A percentile compares a stretch with the other conserved stretches of the same genome.
Conservation (phyloP, 2,329 filamentous ascomycete genomes). For the Clarireedia monteithiana region DNA sequence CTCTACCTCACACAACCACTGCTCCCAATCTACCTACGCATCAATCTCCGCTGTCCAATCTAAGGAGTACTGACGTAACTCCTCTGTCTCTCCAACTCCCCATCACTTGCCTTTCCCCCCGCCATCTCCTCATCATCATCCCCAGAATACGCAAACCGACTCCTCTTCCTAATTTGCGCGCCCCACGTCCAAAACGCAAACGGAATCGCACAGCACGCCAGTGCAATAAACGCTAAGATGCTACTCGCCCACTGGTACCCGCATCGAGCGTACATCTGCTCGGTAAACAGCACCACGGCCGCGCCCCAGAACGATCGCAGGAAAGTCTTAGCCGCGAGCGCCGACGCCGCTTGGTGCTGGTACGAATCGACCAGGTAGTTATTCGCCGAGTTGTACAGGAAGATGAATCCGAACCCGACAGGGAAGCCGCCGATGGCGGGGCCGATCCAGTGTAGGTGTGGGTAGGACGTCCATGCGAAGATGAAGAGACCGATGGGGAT, state of each 20-base stretch:
- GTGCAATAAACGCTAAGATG: constrained; percentile 63
- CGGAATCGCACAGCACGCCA: constrained; percentile 76
- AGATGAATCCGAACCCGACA: constrained; percentile 58
- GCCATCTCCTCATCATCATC: constrained; percentile 42
- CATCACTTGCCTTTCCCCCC: constrained; percentile 9
- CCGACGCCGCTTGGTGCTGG: constrained; percentile 70
- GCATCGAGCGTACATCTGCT: constrained; percentile 69
- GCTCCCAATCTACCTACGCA: no score
- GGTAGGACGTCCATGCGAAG: constrained; percentile 59
- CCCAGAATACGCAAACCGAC: constrained; percentile 65
- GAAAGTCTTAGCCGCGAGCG: constrained; percentile 75
- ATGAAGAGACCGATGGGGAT: constrained; percentile 61
- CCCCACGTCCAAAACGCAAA: constrained; percentile 77
- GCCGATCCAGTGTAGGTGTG: constrained; percentile 46
- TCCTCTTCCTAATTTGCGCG: constrained; percentile 58
- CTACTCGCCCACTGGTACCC: constrained; percentile 69
- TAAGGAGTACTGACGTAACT: constrained; percentile 24
- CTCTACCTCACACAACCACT: no score
- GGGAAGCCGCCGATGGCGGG: constrained; percentile 49
- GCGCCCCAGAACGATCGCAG: constrained; percentile 77
- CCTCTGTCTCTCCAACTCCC: constrained; percentile 19
- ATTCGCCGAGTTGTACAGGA: constrained; percentile 53
- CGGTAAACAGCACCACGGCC: constrained; percentile 67
- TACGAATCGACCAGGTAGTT: constrained; percentile 56
- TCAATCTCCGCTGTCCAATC: neutral